phyloP scores from a whole-genome alignment of 208 protist species.

The Trypanosoma vivax region DNA sequence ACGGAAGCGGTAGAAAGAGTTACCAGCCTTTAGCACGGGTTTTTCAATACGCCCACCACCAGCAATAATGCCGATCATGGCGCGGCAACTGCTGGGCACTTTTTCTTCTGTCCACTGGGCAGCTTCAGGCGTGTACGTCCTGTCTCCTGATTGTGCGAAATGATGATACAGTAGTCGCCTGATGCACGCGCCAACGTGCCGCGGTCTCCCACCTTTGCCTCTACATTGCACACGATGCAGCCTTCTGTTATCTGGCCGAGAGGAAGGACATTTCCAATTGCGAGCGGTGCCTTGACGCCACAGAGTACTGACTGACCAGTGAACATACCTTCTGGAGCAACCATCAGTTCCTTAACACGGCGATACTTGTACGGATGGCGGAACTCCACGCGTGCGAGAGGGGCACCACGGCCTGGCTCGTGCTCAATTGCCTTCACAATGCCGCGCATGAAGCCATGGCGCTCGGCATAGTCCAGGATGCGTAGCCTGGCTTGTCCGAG shows the following conservation, averaged over 20 bases:
- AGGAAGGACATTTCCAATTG: constrained; percentile 98
- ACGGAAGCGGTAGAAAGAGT: constrained; percentile 97
- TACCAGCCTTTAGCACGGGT: constrained; percentile 99
- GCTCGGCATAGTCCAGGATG: constrained; percentile 96
- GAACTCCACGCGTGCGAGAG: constrained; percentile 97
- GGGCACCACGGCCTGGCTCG: constrained; percentile 98
- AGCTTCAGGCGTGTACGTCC: constrained; percentile 96
- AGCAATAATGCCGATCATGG: constrained; percentile 98
- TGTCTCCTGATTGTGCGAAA: constrained; percentile 96
- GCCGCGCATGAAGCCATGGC: constrained; percentile 80
- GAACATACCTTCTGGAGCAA: constrained; percentile 98
- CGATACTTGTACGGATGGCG: constrained; percentile 93
- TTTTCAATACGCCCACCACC: constrained; percentile 99
- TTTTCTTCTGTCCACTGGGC: constrained; percentile 98
- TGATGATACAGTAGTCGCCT: constrained; percentile 96
- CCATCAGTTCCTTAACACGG: constrained; percentile 92
- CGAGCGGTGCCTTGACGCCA: constrained; percentile 94
- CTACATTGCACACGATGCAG: constrained; percentile 99
- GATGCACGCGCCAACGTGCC: constrained; percentile 93
- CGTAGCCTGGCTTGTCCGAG: constrained; percentile 94
- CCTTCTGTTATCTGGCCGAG: constrained; percentile 97
- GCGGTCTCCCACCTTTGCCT: constrained; percentile 95
- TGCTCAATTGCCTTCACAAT: constrained; percentile 97
- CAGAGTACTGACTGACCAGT: constrained; percentile 98
- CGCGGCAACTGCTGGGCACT: constrained; percentile 89